These are phyloP conservation scores for Clonostachys chloroleuca DNA, from an alignment of 2,329 filamentous ascomycete species.

Conservation along the genomic window DNA sequence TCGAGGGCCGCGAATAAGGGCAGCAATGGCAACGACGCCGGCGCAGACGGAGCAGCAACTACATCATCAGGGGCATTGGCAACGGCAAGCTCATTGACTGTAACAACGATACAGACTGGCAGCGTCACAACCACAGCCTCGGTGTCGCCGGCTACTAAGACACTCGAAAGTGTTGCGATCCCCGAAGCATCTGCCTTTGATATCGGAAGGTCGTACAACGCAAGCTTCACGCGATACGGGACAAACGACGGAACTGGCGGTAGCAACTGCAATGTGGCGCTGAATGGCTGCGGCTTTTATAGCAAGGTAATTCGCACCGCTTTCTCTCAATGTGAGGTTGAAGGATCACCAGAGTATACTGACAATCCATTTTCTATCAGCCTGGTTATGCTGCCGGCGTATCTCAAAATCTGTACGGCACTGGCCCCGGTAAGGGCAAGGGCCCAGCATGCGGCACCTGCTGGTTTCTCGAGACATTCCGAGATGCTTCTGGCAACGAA, in stretches of 20 bases:
- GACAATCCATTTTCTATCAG: not conserved
- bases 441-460: slow-evolving; percentile 2
- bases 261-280: not conserved
- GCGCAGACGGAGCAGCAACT: too few species aligned
- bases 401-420: slow-evolving; percentile 2
- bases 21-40: too few species aligned
- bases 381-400: slow-evolving; percentile 2
- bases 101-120: not conserved
- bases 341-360: too few species aligned
- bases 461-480: slow-evolving; percentile 1
- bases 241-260: not conserved
- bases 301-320: not conserved
- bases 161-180: too few species aligned
- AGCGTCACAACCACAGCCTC: not conserved
- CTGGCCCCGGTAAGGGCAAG: not conserved
- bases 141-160: too few species aligned
- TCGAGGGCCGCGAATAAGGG: not conserved
- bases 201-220: slow-evolving; percentile 5
- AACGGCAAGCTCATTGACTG: not conserved
- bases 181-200: not conserved
- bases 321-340: not conserved
- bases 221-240: slow-evolving; percentile 5
- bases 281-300: not conserved
- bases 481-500: not conserved
- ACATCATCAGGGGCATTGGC: not conserved